Base-by-base conservation (phyloP, 2,329 filamentous ascomycete species). In the Exophiala viscosa region DNA sequence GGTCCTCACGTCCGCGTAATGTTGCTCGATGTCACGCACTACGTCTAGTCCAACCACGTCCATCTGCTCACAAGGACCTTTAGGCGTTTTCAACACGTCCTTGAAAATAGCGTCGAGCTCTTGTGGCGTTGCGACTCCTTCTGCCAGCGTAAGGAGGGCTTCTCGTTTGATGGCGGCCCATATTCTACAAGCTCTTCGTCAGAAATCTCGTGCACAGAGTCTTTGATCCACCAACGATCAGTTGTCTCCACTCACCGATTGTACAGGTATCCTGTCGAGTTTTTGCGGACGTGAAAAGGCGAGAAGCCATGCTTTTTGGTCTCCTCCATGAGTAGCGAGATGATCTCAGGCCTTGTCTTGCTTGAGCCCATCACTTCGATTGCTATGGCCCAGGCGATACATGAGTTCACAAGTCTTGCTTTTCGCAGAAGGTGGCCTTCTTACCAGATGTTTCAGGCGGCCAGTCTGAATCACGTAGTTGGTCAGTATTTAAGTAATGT, bases 141-240 rank as follows among this genome's bases (percentile, higher is more conserved):
- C 69, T 0, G 64, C 55, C 7, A 70, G 54, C 3, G 67, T 58
- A 11, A 66, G 58, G 7, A 73, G 64, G 4, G 66, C 62, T 62
- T 73, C 71, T n/a, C 70, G 63, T 54, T 73, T 73, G 40, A 73
- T 70, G 14, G 70, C 70, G 2, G 70, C 69, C 71, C 71, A 73
- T 39, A 73, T 67, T n/a, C 67, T 55, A 17, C 11, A 45, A 14
- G 8, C 4, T 2, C 11, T 28, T 5, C 5, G 23, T 28, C 8
- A 28, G 41, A 4, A 15, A 2, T 17, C 3, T 11, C 20, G 38
- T 15, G 5, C 17, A 15, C 40, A 31, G 10, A 3, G 9, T 31
- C 39, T 11, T 14, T 41, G 7, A 28, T 18, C 38, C 10, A 8
- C 5, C 5, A 28, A 8, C 14, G 13, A 8, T 18, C 10, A n/a